Evolutionary conservation across 306 rosid genomes (phyloP).

Genomic region (Begonia peltatifolia): DNA sequence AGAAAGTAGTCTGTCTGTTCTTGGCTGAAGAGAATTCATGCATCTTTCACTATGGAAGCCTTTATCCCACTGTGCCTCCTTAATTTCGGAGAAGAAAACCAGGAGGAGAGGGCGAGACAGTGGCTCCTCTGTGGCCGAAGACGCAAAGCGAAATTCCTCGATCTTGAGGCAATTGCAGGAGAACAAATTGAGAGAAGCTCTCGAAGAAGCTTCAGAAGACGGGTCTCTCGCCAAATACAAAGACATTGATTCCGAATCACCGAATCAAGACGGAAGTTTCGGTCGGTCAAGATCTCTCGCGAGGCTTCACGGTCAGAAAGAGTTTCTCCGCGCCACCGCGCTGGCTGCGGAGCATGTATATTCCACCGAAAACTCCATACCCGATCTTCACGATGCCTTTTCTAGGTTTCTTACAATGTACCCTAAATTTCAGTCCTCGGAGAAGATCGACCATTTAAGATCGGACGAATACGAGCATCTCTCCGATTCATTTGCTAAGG

Average conservation of each 20-base stretch:
- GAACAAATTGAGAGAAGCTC: constrained; percentile 87
- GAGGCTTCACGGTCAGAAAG: constrained; percentile 81
- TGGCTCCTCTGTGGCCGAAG: constrained; percentile 29
- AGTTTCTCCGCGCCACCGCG: constrained; percentile 77
- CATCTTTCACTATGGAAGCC: constrained; percentile 98
- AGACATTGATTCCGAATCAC: constrained; percentile 59
- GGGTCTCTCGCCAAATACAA: constrained; percentile 67
- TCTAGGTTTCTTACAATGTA: constrained; percentile 90
- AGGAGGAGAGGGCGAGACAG: constrained; percentile 24
- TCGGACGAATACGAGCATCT: constrained; percentile 67
- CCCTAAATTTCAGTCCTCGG: constrained; percentile 70
- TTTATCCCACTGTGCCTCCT: constrained; percentile 84
- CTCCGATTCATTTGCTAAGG: constrained; percentile 55
- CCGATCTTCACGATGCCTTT: constrained; percentile 51
- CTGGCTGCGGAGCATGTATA: constrained; percentile 70
- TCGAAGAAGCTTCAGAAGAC: constrained; percentile 95
- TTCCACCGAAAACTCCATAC: constrained; percentile 55
- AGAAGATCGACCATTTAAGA: constrained; percentile 79
- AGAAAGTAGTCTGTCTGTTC: not conserved
- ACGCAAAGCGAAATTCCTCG: constrained; percentile 41
- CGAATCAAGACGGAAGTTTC: constrained; percentile 46
- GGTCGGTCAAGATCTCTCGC: constrained; percentile 91
- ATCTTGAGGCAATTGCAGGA: constrained; percentile 77
- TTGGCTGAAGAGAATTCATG: constrained; percentile 31
- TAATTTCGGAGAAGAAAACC: constrained; percentile 78